Percentiles rank a stretch among this genome's conserved stretches.
Evolutionary conservation across 768 basidiomycete species (phyloP).

Genomic region (Floccularia luteovirens): DNA sequence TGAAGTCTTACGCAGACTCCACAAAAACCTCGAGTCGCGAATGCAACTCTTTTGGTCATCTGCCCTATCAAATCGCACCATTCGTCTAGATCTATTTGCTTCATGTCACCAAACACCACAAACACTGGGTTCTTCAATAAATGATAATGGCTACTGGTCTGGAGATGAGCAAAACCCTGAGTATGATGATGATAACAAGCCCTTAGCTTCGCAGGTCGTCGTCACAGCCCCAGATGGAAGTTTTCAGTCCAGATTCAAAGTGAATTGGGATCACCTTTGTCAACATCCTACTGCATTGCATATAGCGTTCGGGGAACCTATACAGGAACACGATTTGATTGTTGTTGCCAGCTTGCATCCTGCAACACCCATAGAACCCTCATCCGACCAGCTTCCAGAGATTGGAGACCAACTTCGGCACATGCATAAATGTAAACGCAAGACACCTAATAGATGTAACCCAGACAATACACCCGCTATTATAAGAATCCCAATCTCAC

Average conservation of each 20-base stretch:
- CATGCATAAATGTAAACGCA: too few species aligned
- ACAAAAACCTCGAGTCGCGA: constrained; percentile 71
- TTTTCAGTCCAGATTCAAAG: constrained; percentile 54
- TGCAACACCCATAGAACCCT: constrained; percentile 5
- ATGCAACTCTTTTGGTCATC: constrained; percentile 79
- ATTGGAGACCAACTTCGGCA: constrained; percentile 8
- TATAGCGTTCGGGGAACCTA: constrained; percentile 47
- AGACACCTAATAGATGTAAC: not conserved
- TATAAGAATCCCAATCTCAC: constrained; percentile 41
- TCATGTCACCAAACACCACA: constrained; percentile 19
- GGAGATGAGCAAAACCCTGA: constrained; percentile 8
- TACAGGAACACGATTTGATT: constrained; percentile 46
- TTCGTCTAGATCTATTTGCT: constrained; percentile 58
- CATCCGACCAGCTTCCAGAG: constrained; percentile 7
- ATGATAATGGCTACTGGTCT: not conserved
- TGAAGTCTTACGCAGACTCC: constrained; percentile 41
- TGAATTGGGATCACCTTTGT: constrained; percentile 67
- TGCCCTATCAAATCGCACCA: constrained; percentile 51
- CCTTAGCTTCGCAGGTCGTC: constrained; percentile 44
- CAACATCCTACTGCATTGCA: constrained; percentile 49
- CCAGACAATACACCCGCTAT: constrained; percentile 8
- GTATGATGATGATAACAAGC: constrained; percentile 22
- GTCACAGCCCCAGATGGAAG: constrained; percentile 62
- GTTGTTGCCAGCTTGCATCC: constrained; percentile 47
- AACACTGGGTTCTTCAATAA: constrained; percentile 6